A percentile compares a stretch with the other conserved stretches of the same genome.
phyloP scores from a whole-genome alignment of 1,284 basidiomycete genomes.

The Moniliella sp. region DNA sequence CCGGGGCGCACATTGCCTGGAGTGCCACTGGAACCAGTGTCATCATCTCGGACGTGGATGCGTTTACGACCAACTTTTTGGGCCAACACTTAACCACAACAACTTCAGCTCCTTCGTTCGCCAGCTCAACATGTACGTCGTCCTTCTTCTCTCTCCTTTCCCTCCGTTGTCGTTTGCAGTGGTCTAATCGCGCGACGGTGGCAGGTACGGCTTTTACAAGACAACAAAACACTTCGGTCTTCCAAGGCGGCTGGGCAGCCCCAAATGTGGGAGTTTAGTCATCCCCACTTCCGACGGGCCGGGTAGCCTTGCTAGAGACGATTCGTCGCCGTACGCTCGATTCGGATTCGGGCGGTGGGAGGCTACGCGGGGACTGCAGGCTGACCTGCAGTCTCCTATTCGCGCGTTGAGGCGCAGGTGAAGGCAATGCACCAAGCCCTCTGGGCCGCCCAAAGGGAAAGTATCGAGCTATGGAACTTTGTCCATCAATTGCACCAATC shows the following conservation, averaged over 20 bases:
- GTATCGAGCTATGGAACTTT: too few relatives aligned
- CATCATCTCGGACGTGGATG: conserved; percentile 27
- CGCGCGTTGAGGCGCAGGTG: too few relatives aligned
- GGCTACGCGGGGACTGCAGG: too few relatives aligned
- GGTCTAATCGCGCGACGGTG: too few relatives aligned
- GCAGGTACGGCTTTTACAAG: conserved; percentile 29
- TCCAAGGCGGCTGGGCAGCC: conserved; percentile 55
- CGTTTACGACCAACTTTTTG: conserved; percentile 30
- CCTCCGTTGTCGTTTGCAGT: not conserved
- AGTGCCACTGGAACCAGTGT: conserved; percentile 17
- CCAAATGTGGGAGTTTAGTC: conserved; percentile 70
- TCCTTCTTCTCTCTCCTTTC: conserved; percentile 42
- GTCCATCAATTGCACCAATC: too few relatives aligned
- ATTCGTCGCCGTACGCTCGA: conserved; percentile 55
- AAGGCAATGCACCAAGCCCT: too few relatives aligned
- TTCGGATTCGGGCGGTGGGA: not conserved
- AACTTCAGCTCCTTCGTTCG: conserved; percentile 72
- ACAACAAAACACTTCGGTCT: conserved; percentile 53
- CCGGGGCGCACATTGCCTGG: conserved; percentile 22
- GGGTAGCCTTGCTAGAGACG: conserved; percentile 59
- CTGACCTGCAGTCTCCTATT: too few relatives aligned
- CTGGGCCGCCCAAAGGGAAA: too few relatives aligned
- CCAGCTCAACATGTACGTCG: conserved; percentile 68
- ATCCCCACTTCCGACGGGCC: conserved; percentile 58
- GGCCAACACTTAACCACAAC: conserved; percentile 35